These are phyloP conservation scores for Sphagnum contortum DNA, from an alignment of 225 moss, liverwort and hornwort species.

Conservation along the genomic window DNA sequence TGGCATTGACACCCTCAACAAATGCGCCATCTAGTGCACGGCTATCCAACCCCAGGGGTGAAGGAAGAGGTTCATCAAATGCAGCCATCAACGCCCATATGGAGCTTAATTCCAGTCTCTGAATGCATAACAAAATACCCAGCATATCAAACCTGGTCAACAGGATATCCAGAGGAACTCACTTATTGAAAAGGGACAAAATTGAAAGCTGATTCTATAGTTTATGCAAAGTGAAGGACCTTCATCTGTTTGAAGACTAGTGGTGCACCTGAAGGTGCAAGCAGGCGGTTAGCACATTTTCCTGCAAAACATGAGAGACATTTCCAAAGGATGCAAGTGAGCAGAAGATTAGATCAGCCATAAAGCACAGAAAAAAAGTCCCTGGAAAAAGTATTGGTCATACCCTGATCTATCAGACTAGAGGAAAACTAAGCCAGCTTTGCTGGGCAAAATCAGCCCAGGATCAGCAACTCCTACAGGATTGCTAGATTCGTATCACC, in stretches of 20 bases:
- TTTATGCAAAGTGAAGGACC: constrained; percentile 17
- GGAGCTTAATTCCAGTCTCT: constrained; percentile 87
- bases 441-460: too few species aligned
- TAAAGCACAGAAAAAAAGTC: neutral
- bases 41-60: constrained; percentile 37
- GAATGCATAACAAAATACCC: constrained; percentile 1
- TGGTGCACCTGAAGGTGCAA: constrained; percentile 76
- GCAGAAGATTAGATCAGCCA: neutral
- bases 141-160: too few species aligned
- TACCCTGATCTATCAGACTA: too few species aligned
- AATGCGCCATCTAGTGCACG: constrained; percentile 73
- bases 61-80: constrained; percentile 61
- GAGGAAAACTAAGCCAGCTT: too few species aligned
- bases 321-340: too few species aligned
- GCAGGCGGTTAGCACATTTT: constrained; percentile 91
- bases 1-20: constrained; percentile 64
- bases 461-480: too few species aligned
- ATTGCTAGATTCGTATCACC: too few species aligned
- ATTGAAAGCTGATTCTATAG: too few species aligned
- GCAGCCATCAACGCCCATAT: constrained; percentile 97
- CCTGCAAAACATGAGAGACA: constrained; percentile 29
- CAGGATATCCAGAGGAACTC: too few species aligned
- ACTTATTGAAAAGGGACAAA: too few species aligned
- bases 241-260: constrained; percentile 83
- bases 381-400: neutral